Base-by-base conservation (phyloP, 2,329 filamentous ascomycete genomes). In the Pseudocercospora cruenta region DNA sequence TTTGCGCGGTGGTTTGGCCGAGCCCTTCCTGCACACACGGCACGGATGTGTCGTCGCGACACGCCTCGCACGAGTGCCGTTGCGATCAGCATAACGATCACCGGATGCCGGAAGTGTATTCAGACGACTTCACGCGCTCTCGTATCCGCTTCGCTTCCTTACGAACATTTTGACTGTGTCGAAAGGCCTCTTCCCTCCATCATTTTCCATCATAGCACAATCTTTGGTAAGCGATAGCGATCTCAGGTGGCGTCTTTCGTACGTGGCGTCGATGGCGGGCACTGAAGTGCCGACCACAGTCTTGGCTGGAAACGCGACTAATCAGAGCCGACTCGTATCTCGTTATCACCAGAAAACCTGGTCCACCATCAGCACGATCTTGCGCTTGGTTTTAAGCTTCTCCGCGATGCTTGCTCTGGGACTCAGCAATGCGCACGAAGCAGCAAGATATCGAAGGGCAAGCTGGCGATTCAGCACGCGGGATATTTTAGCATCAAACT, bases 91-190 rank as follows among this genome's bases (percentile, higher is more conserved):
- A 58, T 43, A 39, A 31, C 28, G 31, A 58, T 31, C 19, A 36
- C 19, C 24, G 31, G 16, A 24, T 36, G 55, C 53, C 53, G 53
- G 16, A 58, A 58, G 31, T 26, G 22, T 55, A 31, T 28, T 55
- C 22, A n/a, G 26, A 26, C 22, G 24, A 43, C 36, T n/a, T 28
- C 51, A 54, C 14, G 33, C 55, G 55, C 55, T 21, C 31, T 55
- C 51, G 51, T 43, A 39, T 39, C 43, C 55, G 24, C 12, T 33
- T 55, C 55, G 28, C 55, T 58, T 53, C 55, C 55, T 58, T 55
- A 26, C 51, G 51, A 55, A 22, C 12, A 55, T 7, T 28, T 1
- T 16, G 2, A 28, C 14, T 4, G 3, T 1, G 39, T 43, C 39
- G 39, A 43, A 26, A 26, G 24, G 2, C 16, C 3, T 31, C 24